Conservation (phyloP, 2,329 filamentous ascomycete genomes). For the Ramularia endophylla region DNA sequence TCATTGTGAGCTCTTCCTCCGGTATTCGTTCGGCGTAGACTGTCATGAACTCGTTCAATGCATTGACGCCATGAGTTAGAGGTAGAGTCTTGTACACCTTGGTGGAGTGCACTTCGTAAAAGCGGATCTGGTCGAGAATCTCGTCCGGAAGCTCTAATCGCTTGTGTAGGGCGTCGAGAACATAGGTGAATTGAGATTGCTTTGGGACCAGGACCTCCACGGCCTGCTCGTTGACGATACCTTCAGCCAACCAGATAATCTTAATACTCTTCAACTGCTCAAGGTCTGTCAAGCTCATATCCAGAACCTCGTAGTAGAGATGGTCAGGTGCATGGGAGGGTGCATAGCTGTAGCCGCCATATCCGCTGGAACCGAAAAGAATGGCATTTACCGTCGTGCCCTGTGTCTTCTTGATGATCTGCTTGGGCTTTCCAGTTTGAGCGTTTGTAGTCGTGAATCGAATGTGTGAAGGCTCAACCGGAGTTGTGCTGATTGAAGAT, state of each 20-base stretch:
- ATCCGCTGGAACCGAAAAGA: constrained; percentile 60
- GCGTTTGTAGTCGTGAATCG: constrained; percentile 84
- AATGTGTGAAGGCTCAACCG: constrained; percentile 75
- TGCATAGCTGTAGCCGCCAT: constrained; percentile 63
- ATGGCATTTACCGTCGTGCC: constrained; percentile 72
- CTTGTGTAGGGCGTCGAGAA: constrained; percentile 69
- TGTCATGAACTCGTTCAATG: constrained; percentile 77
- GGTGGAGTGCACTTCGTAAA: constrained; percentile 77
- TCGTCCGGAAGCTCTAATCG: constrained; percentile 77
- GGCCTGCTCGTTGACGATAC: constrained; percentile 83
- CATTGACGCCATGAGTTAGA: constrained; percentile 65
- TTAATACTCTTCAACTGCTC: constrained; percentile 88
- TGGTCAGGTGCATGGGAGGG: constrained; percentile 56
- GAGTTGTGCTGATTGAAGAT: constrained; percentile 26
- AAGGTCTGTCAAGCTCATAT: constrained; percentile 87
- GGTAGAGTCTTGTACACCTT: constrained; percentile 77
- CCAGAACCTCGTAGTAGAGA: constrained; percentile 86
- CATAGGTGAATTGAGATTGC: constrained; percentile 71
- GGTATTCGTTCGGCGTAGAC: constrained; percentile 78
- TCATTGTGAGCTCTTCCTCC: constrained; percentile 50
- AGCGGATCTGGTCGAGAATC: constrained; percentile 62
- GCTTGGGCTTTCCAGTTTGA: constrained; percentile 69
- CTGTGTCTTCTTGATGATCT: constrained; percentile 65
- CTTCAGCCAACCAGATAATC: constrained; percentile 79
- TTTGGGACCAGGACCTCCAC: constrained; percentile 83